These are phyloP conservation scores for Nemania bipapillata DNA, from an alignment of 2,329 filamentous ascomycete genomes.

Conservation along the genomic window DNA sequence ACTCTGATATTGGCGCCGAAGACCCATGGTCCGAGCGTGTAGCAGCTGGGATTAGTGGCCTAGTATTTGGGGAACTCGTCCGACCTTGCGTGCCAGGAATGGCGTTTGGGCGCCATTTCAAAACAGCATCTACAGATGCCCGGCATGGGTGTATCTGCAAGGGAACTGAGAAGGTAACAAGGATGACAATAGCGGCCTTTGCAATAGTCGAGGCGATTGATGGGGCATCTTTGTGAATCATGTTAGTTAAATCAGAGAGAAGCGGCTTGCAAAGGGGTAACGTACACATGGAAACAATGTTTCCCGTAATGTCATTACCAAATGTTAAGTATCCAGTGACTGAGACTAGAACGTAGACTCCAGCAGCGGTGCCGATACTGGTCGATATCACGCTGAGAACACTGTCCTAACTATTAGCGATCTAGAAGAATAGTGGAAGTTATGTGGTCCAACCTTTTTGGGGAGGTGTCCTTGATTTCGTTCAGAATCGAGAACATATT, in stretches of 20 bases:
- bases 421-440: neutral
- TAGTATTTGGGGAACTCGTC: constrained; percentile 56
- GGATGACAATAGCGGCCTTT: constrained; percentile 91
- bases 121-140: constrained; percentile 92
- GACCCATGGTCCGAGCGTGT: constrained; percentile 63
- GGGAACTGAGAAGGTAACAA: constrained; percentile 96
- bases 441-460: constrained; percentile 57
- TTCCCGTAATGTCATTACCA: constrained; percentile 86
- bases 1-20: constrained; percentile 78
- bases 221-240: constrained; percentile 64
- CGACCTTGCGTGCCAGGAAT: constrained; percentile 54
- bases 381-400: constrained; percentile 81
- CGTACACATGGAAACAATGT: constrained; percentile 93
- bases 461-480: constrained; percentile 87
- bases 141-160: constrained; percentile 95
- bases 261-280: constrained; percentile 34
- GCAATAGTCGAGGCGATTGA: constrained; percentile 89
- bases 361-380: constrained; percentile 88
- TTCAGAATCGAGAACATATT: constrained; percentile 99
- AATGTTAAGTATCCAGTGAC: constrained; percentile 97
- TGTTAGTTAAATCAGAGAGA: constrained; percentile 15
- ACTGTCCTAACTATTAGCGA: constrained; percentile 56
- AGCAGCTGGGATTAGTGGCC: constrained; percentile 57
- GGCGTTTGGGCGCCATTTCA: constrained; percentile 83
- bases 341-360: constrained; percentile 88